Base-by-base conservation (phyloP, 176 grass and related monocot species). In the Oryza coarctata region DNA sequence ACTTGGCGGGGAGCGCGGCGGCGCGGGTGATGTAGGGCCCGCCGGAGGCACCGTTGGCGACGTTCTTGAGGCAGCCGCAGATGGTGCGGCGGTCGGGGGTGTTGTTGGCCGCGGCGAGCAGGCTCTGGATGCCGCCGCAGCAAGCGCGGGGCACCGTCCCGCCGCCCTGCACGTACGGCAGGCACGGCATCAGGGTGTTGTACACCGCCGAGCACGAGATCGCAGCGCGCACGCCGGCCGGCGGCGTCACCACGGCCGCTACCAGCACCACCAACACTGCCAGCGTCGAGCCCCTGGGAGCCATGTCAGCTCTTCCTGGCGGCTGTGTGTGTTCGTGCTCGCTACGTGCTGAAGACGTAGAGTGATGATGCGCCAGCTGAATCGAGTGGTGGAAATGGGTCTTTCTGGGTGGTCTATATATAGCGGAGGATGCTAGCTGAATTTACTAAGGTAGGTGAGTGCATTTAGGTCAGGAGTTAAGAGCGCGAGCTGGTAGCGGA, bases 1-100 rank as follows among this genome's bases (percentile, higher is more conserved):
- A 89, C 87, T 84, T 78, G 83, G 61, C 3, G 9, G 87, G 90
- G 27, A 92, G 79, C 18, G 41, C 58, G 34, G 86, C 44, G 49
- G 86, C 90, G 79, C 87, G 82, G 79, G 15, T 38, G 79, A 89
- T 31, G 57, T 84, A 61, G 47, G 50, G 15, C 13, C 50, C 34
- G 45, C 65, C 64, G 74, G 70, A 28, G 18, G 73, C 83, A 78
- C 62, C 75, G 73, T 62, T 82, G 75, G 90, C 87, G 60, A 89
- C 83, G 73, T 68, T 89, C 87, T 92, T 89, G 63, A 92, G 85
- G 75, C 90, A 92, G 74, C 77, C 49, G 74, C 90, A 92, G 68
- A 85, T 60, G 80, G 87, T 68, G 70, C 84, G 83, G 41, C 90
- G 86, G 87, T 89, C 90, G 0, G 86, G 74, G 41, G 83, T 80